Conservation (phyloP, 306 rosid genomes). For the Senna siamea region DNA sequence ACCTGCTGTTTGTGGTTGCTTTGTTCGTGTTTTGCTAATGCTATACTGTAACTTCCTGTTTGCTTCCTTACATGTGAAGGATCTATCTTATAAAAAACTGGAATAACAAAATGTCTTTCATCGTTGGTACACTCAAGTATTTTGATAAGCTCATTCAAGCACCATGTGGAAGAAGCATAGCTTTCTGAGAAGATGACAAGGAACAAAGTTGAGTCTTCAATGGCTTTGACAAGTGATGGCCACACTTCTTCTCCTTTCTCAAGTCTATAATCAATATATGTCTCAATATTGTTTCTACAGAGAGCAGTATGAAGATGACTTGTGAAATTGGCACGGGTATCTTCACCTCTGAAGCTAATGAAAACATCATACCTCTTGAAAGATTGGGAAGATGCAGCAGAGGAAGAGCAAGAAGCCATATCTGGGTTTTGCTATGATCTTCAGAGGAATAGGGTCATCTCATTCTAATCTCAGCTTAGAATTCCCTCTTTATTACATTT, state of each 20-base stretch:
- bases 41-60: background rate
- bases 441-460: too few species aligned
- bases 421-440: too few species aligned
- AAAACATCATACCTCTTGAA: background rate
- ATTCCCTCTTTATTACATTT: too few species aligned
- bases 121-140: background rate
- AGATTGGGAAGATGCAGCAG: background rate
- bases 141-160: background rate
- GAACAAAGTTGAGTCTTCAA: background rate
- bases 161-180: background rate
- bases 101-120: background rate
- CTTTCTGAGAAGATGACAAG: background rate
- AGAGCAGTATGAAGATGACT: background rate
- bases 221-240: background rate
- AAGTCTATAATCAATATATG: background rate
- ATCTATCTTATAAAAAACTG: background rate
- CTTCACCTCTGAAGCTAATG: background rate
- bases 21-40: background rate
- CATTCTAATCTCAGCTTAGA: too few species aligned
- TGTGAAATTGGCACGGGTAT: background rate
- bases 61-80: background rate
- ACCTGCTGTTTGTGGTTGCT: background rate
- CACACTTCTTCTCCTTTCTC: background rate
- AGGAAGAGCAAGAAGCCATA: too few species aligned
- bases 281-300: background rate